A percentile compares a stretch with the other conserved stretches of the same genome.
phyloP scores from a whole-genome alignment of 2,329 filamentous ascomycete species.

The Aspergillus vadensis region DNA sequence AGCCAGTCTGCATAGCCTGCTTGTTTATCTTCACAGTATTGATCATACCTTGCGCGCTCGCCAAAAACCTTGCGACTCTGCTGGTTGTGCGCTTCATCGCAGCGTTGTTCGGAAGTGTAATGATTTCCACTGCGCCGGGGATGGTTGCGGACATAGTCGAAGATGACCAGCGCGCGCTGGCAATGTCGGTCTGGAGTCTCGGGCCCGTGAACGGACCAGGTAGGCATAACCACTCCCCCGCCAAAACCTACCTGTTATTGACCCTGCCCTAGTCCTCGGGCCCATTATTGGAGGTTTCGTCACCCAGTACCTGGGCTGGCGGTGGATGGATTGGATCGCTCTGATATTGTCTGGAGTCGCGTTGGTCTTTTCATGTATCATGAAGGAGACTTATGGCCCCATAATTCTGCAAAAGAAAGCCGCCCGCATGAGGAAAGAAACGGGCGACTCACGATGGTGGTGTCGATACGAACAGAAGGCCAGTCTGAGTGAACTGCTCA shows the following conservation, averaged over 20 bases:
- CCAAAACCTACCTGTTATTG: background rate
- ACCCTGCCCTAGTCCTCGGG: constrained; percentile 49
- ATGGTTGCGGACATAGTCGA: constrained; percentile 80
- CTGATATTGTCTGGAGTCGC: constrained; percentile 70
- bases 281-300: constrained; percentile 81
- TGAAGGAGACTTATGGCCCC: constrained; percentile 77
- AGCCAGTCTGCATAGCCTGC: constrained; percentile 66
- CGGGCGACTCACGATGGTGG: constrained; percentile 73
- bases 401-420: constrained; percentile 69
- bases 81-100: constrained; percentile 75
- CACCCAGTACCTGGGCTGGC: constrained; percentile 71
- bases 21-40: constrained; percentile 66
- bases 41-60: constrained; percentile 71
- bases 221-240: constrained; percentile 20
- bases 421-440: constrained; percentile 65
- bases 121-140: constrained; percentile 82
- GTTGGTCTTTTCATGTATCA: constrained; percentile 59
- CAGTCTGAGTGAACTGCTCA: constrained; percentile 67
- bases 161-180: constrained; percentile 77
- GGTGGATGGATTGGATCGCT: constrained; percentile 83
- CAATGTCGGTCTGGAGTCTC: constrained; percentile 79
- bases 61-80: constrained; percentile 66
- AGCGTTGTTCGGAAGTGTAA: constrained; percentile 72
- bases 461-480: constrained; percentile 75
- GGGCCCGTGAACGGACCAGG: constrained; percentile 78